Evolutionary conservation across 1,284 basidiomycete species (phyloP).

Genomic region (Sutorius eximius): DNA sequence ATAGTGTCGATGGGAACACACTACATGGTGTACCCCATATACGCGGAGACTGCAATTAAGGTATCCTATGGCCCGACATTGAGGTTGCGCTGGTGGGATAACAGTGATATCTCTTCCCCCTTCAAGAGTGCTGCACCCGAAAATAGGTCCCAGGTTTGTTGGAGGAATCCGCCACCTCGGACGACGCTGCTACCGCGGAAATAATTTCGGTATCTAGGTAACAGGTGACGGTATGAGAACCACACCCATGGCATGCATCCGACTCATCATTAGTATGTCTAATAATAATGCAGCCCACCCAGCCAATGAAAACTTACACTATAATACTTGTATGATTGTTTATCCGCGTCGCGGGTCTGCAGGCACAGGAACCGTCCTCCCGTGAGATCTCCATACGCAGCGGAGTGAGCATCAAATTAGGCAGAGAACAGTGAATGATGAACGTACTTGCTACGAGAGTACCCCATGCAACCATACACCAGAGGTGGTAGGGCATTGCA

Average conservation of each 20-base stretch:
- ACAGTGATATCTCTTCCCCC: background rate
- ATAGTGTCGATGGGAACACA: too few species aligned
- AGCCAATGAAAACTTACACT: conserved; percentile 27
- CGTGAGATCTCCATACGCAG: conserved; percentile 29
- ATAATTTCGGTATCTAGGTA: conserved; percentile 36
- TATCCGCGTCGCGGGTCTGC: conserved; percentile 27
- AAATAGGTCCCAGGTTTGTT: conserved; percentile 25
- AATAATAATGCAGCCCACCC: background rate
- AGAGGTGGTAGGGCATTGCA: conserved; percentile 38
- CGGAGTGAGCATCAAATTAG: conserved; percentile 39
- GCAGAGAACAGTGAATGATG: conserved; percentile 39
- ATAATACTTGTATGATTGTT: conserved; percentile 34
- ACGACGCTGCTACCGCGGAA: conserved; percentile 21
- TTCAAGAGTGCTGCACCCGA: conserved; percentile 12
- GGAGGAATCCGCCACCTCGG: conserved; percentile 22
- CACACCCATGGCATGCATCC: conserved; percentile 21
- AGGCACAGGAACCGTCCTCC: conserved; percentile 29
- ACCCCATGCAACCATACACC: conserved; percentile 40
- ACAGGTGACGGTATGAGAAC: conserved; percentile 33
- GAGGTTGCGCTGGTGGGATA: too few species aligned
- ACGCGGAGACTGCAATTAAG: too few species aligned
- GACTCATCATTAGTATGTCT: background rate
- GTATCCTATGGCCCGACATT: too few species aligned
- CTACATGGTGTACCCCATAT: too few species aligned
- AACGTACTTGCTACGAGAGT: conserved; percentile 39